Evolutionary conservation across 2,329 filamentous ascomycete species (phyloP).

Genomic region (Hypoxylon sp.): DNA sequence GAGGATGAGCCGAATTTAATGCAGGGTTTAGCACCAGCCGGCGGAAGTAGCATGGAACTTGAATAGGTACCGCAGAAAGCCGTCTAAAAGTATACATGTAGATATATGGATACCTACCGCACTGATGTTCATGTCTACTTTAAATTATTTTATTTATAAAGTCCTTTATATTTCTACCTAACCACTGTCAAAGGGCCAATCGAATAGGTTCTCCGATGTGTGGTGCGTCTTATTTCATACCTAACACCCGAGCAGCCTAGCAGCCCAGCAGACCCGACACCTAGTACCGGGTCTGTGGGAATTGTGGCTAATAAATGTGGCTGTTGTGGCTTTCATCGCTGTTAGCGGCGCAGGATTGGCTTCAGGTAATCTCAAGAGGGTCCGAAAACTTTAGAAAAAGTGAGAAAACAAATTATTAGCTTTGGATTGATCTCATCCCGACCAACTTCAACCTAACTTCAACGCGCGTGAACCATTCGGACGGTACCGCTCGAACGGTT

Average conservation of each 20-base stretch:
- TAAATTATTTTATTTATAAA: neutral
- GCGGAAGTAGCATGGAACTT: neutral
- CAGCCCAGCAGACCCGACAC: neutral
- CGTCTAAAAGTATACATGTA: neutral
- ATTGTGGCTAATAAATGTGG: conserved; percentile 11
- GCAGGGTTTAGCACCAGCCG: neutral
- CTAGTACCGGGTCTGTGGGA: neutral
- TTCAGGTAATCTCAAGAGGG: conserved; percentile 18
- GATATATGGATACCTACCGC: neutral
- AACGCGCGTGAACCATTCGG: conserved; percentile 24
- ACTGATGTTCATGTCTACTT: neutral
- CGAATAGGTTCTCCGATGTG: neutral
- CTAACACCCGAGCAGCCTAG: neutral
- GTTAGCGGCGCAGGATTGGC: conserved; percentile 8
- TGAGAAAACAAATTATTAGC: conserved; percentile 48
- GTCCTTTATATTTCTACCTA: neutral
- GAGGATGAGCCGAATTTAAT: neutral
- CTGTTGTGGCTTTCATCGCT: conserved; percentile 6
- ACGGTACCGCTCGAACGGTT: conserved; percentile 13
- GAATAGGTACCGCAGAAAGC: neutral
- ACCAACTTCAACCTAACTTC: conserved; percentile 28
- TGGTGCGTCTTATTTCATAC: neutral
- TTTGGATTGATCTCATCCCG: conserved; percentile 44
- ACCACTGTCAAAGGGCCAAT: neutral
- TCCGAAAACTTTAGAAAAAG: conserved; percentile 49